Base-by-base conservation (phyloP, 202 grass and related monocot genomes). In the Hordeum pubiflorum region DNA sequence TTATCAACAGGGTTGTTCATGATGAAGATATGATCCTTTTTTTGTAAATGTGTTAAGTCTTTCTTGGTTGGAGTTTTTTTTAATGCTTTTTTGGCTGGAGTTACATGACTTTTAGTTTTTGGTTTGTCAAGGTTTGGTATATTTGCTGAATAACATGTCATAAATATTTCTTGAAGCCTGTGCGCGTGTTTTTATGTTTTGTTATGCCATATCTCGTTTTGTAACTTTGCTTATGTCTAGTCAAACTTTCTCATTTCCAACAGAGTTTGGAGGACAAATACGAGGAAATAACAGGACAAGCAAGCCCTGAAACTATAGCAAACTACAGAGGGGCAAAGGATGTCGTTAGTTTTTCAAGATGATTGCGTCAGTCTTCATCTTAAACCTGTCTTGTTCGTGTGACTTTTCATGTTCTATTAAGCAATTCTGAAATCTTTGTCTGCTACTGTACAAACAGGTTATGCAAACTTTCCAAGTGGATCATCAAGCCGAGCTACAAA, bases 261-360 rank as follows among this genome's bases (percentile, higher is more conserved):
- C 67, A 98, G 95, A 67, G 75, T 23, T 39, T 98, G 65, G 95
- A 98, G 85, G 86, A 93, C 58, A 94, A 91, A 82, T 98, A 93
- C 5, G 88, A 89, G 79, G 87, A 84, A 81, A 89, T 17, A 79
- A 94, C 95, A 43, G 86, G 92, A 55, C 74, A 88, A 15, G 31
- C 31, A 32, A 89, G 90, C 24, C 95, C 92, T 55, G 95, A 98
- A 93, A 89, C 46, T 81, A 74, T 93, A 76, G 88, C 91, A 27
- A 94, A 86, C 48, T 82, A 66, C 39, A 78, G 69, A 81, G 83
- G 40, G 66, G 78, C 64, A 86, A 93, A 92, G 52, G 76, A 86
- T 50, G 69, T 65, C 61, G 72, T 80, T 86, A 76, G 81, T 63
- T 82, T 92, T 55, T 76, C 87, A 26, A 73, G 81, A 86, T 85